phyloP scores from a whole-genome alignment of 1,139 yeast species.

The Nakaseomyces glabratus region DNA sequence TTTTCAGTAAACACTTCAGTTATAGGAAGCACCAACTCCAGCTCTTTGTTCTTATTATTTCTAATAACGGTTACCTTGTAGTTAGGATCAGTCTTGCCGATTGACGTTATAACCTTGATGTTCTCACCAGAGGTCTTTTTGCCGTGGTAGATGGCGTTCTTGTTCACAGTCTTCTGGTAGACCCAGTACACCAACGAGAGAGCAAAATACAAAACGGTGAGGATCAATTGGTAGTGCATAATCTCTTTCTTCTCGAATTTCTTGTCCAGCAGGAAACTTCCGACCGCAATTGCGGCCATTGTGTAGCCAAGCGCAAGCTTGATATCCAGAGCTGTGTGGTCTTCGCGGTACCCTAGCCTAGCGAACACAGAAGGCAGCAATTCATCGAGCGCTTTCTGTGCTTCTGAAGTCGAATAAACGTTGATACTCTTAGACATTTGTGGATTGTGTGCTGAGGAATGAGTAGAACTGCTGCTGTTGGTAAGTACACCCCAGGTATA shows the following conservation, averaged over 20 bases:
- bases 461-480: background rate
- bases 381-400: slow-evolving; percentile 25
- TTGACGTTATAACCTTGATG: slow-evolving; percentile 15
- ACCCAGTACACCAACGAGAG: slow-evolving; percentile 42
- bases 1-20: slow-evolving; percentile 25
- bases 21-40: slow-evolving; percentile 17
- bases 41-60: slow-evolving; percentile 1
- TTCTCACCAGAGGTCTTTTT: slow-evolving; percentile 22
- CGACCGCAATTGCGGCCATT: slow-evolving; percentile 58
- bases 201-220: slow-evolving; percentile 43
- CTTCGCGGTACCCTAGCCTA: slow-evolving; percentile 54
- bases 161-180: slow-evolving; percentile 44
- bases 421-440: slow-evolving; percentile 28
- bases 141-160: slow-evolving; percentile 56
- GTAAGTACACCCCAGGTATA: too few relatives aligned
- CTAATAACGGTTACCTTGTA: slow-evolving; percentile 14
- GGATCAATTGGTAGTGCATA: slow-evolving; percentile 35
- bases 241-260: slow-evolving; percentile 41
- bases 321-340: slow-evolving; percentile 48
- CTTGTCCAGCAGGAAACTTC: slow-evolving; percentile 60
- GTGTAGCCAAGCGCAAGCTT: slow-evolving; percentile 62
- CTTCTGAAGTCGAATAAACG: slow-evolving; percentile 28
- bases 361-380: slow-evolving; percentile 35
- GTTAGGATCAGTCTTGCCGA: slow-evolving; percentile 17
- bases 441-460: background rate